phyloP scores from a whole-genome alignment of 495 filamentous ascomycete genomes.

The Collariella sp. region DNA sequence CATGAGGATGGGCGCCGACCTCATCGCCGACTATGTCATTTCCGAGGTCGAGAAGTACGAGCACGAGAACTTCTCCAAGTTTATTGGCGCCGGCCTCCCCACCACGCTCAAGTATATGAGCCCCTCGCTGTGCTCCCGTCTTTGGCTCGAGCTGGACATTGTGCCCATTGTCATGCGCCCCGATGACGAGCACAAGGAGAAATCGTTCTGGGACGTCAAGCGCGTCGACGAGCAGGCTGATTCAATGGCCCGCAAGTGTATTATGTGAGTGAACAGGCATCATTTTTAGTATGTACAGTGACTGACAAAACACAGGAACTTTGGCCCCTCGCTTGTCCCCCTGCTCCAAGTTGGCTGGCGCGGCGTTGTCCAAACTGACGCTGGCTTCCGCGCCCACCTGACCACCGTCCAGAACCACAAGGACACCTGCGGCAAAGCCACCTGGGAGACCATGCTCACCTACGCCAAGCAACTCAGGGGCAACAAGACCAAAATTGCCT shows the following conservation, averaged over 20 bases:
- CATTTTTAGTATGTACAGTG: neutral
- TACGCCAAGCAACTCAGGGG: conserved; percentile 60
- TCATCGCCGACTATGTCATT: conserved; percentile 49
- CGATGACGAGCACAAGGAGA: conserved; percentile 38
- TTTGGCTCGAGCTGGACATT: conserved; percentile 75
- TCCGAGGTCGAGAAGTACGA: conserved; percentile 47
- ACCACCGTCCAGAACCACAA: conserved; percentile 55
- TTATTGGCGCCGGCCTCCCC: conserved; percentile 56
- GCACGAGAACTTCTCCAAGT: conserved; percentile 55
- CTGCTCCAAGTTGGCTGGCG: conserved; percentile 65
- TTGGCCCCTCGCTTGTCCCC: conserved; percentile 66
- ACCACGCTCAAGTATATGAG: conserved; percentile 41
- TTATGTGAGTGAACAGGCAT: conserved; percentile 40
- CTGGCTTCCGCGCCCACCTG: conserved; percentile 52
- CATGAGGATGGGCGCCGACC: conserved; percentile 31
- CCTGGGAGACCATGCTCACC: conserved; percentile 61
- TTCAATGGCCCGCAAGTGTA: conserved; percentile 74
- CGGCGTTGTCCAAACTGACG: conserved; percentile 70
- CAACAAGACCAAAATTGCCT: conserved; percentile 63
- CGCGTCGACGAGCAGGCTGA: conserved; percentile 77
- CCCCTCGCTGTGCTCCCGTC: conserved; percentile 57
- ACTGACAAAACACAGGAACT: conserved; percentile 43
- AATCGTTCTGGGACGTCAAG: conserved; percentile 45
- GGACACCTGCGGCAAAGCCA: conserved; percentile 49
- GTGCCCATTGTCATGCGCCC: conserved; percentile 53